Base-by-base conservation (phyloP, 768 basidiomycete species). In the Rhodosporidiobolus sp. region DNA sequence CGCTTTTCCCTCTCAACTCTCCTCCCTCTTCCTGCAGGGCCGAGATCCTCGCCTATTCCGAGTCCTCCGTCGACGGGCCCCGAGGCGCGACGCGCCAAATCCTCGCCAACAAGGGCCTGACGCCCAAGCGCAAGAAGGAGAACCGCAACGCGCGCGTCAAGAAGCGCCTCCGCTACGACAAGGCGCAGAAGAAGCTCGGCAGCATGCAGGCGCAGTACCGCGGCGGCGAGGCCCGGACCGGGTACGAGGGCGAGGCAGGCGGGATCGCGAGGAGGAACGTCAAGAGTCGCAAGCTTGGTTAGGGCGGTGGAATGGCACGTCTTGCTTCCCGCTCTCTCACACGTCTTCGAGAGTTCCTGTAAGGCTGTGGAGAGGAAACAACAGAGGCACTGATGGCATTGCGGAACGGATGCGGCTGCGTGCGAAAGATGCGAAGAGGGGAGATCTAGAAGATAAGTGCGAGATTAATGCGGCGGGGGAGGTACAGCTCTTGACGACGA, bases 141-240 rank as follows among this genome's bases (percentile, higher is more conserved):
- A 91, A 92, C 49, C 91, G 94, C 76, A 99, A 99, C 83, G 94
- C 95, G 53, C 88, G 96, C 72, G 94, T 98, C 82, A 98, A 97
- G 87, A 99, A 99, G 81, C 87, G 92, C 46, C 86, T 89, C 82
- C 89, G 80, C 52, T 98, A 89, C 84, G 94, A 94, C 79, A 90
- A 96, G 83, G 95, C 94, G 74, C 91, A 95, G 85, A 93, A 90
- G 83, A 92, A 89, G 82, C 83, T 97, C 22, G 83, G 89, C 38
- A 93, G 90, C 32, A 92, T 94, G 81, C 90, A 91, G 81, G 88
- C 94, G 26, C 85, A 94, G n/a, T 98, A 88, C 86, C 94, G 90
- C 80, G 92, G 93, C 65, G 94, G 94, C 50, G 80, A 89, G 66
- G 86, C 82, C 72, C 76, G 85, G 22, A 87, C 87, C 67, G 84